Conservation (phyloP, 345 rosid genomes). For the Lenwebbia sp. region DNA sequence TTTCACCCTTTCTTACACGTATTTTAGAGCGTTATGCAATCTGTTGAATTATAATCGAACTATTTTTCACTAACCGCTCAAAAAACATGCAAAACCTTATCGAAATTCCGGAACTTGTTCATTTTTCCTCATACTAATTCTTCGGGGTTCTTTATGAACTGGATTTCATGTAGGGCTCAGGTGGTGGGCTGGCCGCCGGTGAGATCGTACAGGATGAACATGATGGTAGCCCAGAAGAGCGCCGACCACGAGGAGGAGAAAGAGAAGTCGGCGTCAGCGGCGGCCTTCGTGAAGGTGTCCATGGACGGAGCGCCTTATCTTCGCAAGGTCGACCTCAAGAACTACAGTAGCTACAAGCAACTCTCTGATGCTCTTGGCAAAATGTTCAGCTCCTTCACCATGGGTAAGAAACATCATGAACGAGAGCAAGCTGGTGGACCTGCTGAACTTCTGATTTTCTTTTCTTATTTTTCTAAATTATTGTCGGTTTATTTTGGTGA, state of each 20-base stretch:
- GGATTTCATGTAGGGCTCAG: constrained; percentile 43
- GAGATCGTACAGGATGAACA: constrained; percentile 80
- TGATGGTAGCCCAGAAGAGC: constrained; percentile 62
- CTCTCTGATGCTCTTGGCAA: constrained; percentile 82
- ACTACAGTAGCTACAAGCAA: constrained; percentile 77
- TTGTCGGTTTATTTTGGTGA: not conserved
- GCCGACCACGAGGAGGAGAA: constrained; percentile 10
- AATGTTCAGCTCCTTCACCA: constrained; percentile 96
- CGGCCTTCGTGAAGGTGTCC: constrained; percentile 85
- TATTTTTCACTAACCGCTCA: not conserved
- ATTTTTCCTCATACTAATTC: not conserved
- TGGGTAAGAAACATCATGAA: constrained; percentile 38
- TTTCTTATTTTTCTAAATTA: not conserved
- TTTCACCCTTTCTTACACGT: not conserved
- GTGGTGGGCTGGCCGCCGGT: constrained; percentile 99
- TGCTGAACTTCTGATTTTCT: not conserved
- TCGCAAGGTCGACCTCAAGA: constrained; percentile 90
- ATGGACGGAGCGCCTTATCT: constrained; percentile 98
- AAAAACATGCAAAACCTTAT: not conserved
- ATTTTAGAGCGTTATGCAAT: not conserved
- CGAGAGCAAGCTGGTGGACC: no score
- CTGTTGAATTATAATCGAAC: not conserved
- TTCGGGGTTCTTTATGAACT: not conserved
- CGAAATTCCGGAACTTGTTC: not conserved
- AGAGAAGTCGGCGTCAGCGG: constrained; percentile 19